Conservation (phyloP, 2,329 filamentous ascomycete genomes). For the Trichophyton mentagrophytes region DNA sequence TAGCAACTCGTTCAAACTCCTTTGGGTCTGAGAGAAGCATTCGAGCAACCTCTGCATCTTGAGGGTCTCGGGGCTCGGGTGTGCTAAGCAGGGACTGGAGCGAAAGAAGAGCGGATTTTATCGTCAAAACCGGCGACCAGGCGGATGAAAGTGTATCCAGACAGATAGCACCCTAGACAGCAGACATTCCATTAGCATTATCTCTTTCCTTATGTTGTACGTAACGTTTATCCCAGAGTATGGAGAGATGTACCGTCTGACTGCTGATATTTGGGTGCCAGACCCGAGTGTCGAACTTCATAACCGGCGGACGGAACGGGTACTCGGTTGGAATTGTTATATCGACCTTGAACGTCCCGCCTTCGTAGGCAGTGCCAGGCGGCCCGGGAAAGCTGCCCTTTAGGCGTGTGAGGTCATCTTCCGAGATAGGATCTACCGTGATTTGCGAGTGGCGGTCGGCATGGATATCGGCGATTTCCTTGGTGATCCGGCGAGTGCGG, state of each 20-base stretch:
- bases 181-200: not conserved
- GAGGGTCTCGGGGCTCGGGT: slow-evolving; percentile 90
- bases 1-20: slow-evolving; percentile 66
- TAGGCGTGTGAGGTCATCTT: slow-evolving; percentile 65
- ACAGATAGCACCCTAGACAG: slow-evolving; percentile 74
- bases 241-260: slow-evolving; percentile 52
- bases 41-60: slow-evolving; percentile 86
- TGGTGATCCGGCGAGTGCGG: slow-evolving; percentile 42
- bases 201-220: too few relatives aligned
- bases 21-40: slow-evolving; percentile 74
- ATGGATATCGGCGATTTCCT: slow-evolving; percentile 38
- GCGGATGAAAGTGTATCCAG: slow-evolving; percentile 78
- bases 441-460: slow-evolving; percentile 66
- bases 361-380: slow-evolving; percentile 85
- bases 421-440: slow-evolving; percentile 50
- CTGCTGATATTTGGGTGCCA: slow-evolving; percentile 98
- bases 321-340: slow-evolving; percentile 81
- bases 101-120: slow-evolving; percentile 88
- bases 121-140: slow-evolving; percentile 93
- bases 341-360: slow-evolving; percentile 68
- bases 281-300: slow-evolving; percentile 85
- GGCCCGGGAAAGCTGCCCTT: slow-evolving; percentile 74
- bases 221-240: not conserved
- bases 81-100: slow-evolving; percentile 85
- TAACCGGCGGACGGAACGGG: slow-evolving; percentile 80